Conservation (phyloP, 768 basidiomycete species). For the Termitomyces eurrhizus region DNA sequence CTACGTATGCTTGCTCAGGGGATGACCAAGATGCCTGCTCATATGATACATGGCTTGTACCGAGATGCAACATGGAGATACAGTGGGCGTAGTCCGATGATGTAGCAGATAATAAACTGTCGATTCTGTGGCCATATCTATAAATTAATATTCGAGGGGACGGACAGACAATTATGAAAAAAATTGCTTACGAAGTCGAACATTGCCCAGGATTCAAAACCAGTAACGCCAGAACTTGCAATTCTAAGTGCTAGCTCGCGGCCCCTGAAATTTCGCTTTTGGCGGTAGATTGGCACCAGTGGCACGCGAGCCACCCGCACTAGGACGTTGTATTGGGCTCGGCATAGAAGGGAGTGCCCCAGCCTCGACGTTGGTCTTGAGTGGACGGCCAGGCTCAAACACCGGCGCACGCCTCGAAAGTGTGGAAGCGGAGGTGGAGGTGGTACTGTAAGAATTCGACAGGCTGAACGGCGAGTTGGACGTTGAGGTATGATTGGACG, state of each 20-base stretch:
- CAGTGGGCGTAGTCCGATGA: background rate
- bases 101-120: background rate
- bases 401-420: constrained; percentile 15
- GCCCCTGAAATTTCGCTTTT: constrained; percentile 2
- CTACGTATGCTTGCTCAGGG: background rate
- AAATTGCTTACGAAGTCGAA: background rate
- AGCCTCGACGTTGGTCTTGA: background rate
- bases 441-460: background rate
- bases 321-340: constrained; percentile 13
- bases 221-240: background rate
- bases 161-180: background rate
- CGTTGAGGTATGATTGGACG: constrained; percentile 4
- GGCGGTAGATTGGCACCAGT: background rate
- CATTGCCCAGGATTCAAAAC: background rate
- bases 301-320: background rate
- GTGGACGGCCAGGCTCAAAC: constrained; percentile 16
- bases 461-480: background rate
- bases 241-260: constrained; percentile 1
- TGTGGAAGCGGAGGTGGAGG: constrained; percentile 3
- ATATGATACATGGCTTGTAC: background rate
- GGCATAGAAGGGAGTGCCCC: constrained; percentile 4
- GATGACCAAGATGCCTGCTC: background rate
- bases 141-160: background rate
- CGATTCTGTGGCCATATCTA: background rate
- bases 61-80: background rate